phyloP scores from a whole-genome alignment of 2,329 filamentous ascomycete species.

The Myriosclerotinia duriaeana region DNA sequence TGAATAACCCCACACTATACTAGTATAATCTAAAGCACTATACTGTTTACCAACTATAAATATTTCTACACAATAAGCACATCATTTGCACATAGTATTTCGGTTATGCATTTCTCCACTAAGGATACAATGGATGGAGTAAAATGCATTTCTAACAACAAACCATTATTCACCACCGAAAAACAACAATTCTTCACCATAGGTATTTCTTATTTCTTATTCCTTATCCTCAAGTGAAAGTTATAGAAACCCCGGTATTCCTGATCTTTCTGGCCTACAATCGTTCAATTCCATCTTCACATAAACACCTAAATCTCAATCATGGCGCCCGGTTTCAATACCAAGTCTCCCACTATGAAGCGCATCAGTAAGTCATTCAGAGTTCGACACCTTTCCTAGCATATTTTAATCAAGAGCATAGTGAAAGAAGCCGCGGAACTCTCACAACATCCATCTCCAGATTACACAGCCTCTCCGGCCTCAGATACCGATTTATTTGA shows the following conservation, averaged over 20 bases:
- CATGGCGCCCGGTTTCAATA: constrained; percentile 53
- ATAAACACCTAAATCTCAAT: background rate
- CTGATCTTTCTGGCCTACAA: background rate
- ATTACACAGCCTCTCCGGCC: constrained; percentile 77
- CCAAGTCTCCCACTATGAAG: constrained; percentile 80
- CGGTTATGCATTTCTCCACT: too few relatives aligned
- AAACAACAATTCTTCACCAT: background rate
- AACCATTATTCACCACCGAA: background rate
- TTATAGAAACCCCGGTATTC: too few relatives aligned
- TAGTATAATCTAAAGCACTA: too few relatives aligned
- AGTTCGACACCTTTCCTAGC: constrained; percentile 21
- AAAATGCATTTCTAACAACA: background rate
- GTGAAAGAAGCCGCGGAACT: constrained; percentile 92
- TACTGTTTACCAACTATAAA: too few relatives aligned
- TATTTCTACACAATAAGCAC: too few relatives aligned
- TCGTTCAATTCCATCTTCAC: background rate
- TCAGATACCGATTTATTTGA: constrained; percentile 91
- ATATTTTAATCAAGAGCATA: constrained; percentile 40
- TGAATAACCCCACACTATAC: too few relatives aligned
- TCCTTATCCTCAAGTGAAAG: background rate
- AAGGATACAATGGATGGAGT: background rate
- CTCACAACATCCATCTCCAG: constrained; percentile 72
- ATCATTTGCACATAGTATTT: background rate
- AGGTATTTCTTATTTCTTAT: background rate
- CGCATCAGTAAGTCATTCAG: constrained; percentile 64